Evolutionary conservation across 148 eudicot species (phyloP).

Genomic region (Dianthus caryophyllus): DNA sequence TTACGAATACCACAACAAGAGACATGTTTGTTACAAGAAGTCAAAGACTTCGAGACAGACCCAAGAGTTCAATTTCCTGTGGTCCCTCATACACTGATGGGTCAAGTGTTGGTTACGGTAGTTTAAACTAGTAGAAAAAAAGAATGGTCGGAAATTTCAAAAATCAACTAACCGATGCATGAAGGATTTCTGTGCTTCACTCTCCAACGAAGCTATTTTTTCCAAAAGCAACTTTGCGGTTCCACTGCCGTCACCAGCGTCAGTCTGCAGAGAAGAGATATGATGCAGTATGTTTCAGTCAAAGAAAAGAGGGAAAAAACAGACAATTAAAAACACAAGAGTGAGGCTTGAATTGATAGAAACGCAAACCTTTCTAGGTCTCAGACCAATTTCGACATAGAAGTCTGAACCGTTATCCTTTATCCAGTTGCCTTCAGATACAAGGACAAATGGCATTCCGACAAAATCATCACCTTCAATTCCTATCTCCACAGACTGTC

Average conservation of each 20-base stretch:
- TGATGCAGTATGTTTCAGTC: conserved; percentile 14
- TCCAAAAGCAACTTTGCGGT: conserved; percentile 77
- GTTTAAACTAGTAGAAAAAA: not conserved
- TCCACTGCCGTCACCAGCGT: conserved; percentile 78
- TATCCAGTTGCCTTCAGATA: conserved; percentile 77
- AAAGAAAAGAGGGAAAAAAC: conserved; percentile 8
- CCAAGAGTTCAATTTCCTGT: too few species aligned
- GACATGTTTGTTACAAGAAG: too few species aligned
- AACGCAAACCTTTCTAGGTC: conserved; percentile 35
- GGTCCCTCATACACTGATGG: too few species aligned
- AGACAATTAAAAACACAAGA: not conserved
- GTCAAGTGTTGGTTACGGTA: too few species aligned
- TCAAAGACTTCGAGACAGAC: too few species aligned
- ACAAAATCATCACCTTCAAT: conserved; percentile 56
- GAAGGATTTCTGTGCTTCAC: conserved; percentile 96
- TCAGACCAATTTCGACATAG: conserved; percentile 49
- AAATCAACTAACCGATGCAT: conserved; percentile 80
- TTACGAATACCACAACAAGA: not conserved
- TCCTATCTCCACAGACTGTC: conserved; percentile 60
- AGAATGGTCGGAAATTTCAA: not conserved
- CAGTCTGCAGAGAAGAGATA: conserved; percentile 34
- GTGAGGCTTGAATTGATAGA: not conserved
- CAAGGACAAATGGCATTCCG: conserved; percentile 93
- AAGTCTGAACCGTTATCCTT: conserved; percentile 86
- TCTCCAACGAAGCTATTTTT: conserved; percentile 78